phyloP scores from a whole-genome alignment of 768 basidiomycete genomes.

The Collybia sordida region DNA sequence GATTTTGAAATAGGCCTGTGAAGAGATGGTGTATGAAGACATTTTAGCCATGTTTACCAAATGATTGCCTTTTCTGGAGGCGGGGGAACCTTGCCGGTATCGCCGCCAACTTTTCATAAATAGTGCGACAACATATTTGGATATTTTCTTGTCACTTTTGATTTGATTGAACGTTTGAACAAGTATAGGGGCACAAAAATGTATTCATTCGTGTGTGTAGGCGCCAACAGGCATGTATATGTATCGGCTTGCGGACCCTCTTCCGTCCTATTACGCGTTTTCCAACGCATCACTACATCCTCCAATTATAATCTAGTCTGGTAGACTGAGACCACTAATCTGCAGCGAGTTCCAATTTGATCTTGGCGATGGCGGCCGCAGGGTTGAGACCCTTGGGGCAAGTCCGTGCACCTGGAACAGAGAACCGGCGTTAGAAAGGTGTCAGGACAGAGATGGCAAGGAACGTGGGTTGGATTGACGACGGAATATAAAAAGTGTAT shows the following conservation, averaged over 20 bases:
- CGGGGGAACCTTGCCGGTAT: no score
- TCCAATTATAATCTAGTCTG: no score
- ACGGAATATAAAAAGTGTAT: background rate
- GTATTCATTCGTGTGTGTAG: no score
- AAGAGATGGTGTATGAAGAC: constrained; percentile 52
- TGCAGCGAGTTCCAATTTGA: constrained; percentile 86
- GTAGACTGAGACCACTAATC: constrained; percentile 40
- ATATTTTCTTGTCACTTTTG: no score
- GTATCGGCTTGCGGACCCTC: background rate
- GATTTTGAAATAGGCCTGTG: constrained; percentile 69
- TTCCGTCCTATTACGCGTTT: background rate
- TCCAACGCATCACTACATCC: no score
- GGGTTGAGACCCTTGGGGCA: constrained; percentile 97
- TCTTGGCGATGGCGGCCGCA: constrained; percentile 87
- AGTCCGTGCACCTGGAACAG: constrained; percentile 72
- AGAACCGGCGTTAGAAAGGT: background rate
- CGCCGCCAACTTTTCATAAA: no score
- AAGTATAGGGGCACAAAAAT: no score
- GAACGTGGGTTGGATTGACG: background rate
- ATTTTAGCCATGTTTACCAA: constrained; percentile 5
- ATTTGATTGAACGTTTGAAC: background rate
- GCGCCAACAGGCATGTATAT: background rate
- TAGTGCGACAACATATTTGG: no score
- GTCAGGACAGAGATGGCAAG: background rate
- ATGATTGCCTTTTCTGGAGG: no score